Evolutionary conservation across 805 yeast species (phyloP), one percentile per base, ranked within the genome.

Genomic region (Yamadazyma nakazawae): DNA sequence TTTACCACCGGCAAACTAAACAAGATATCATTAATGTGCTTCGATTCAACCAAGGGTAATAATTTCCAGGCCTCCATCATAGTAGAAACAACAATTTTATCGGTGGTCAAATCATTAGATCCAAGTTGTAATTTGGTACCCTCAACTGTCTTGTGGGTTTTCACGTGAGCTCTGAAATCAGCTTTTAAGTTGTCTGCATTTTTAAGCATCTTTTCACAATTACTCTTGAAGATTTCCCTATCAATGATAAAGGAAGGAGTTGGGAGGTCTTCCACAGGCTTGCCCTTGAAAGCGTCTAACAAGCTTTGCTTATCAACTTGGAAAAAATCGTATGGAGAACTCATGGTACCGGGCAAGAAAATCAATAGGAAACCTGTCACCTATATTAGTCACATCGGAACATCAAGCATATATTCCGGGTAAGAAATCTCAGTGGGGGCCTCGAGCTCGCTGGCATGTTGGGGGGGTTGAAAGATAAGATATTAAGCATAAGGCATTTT

Each of bases 71-170:
- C 86, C 64, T 87, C 95, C 44, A 67, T 69, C 36, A 85, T 56
- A 1, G 94, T 87, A 1, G 90, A 83, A 2, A 85, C 87, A 3
- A 86, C 81, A 24, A 85, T 72, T 39, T 75, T 70, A 41, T 70
- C 68, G 16, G 81, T 72, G 28, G 59, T 64, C n/a, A 41, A 47
- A 1, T 71, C 66, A n/a, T 50, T 39, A 0, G 57, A 43, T 5
- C 74, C 75, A 58, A 83, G 59, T 63, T 83, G 86, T 36, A 76
- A 60, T 18, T 61, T 54, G 2, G 81, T 67, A 6, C 87, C 90
- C 53, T 82, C 85, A 9, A 70, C 52, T 1, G 86, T 76, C 60
- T 87, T 86, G 60, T 84, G 90, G 0, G 94, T 87, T 62, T 86
- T 86, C 18, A 86, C 80, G 59, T 85, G 90, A 3, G 86, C 84